Evolutionary conservation across 805 yeast species (phyloP).

Genomic region (Hyphopichia homilentoma): DNA sequence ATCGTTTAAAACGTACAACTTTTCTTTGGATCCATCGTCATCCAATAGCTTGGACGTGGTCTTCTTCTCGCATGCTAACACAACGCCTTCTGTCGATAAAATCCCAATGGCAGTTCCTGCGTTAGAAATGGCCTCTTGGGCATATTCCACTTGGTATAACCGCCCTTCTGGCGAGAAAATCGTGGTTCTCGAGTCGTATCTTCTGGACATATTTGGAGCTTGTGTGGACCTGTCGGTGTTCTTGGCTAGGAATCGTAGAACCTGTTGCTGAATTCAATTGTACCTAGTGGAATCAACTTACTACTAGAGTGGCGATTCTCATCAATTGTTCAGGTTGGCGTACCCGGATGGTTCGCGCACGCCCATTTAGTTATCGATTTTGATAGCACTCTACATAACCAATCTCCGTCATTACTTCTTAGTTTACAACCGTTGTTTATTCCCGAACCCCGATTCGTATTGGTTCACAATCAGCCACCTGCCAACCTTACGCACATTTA

Average conservation of each 20-base stretch:
- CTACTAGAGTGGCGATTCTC: too few species aligned
- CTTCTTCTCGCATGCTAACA: slow-evolving; percentile 94
- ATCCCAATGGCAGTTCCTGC: slow-evolving; percentile 84
- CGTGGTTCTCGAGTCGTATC: slow-evolving; percentile 98
- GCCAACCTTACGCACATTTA: too few species aligned
- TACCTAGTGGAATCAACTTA: too few species aligned
- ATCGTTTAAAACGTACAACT: slow-evolving; percentile 81
- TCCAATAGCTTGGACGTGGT: slow-evolving; percentile 90
- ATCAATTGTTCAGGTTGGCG: too few species aligned
- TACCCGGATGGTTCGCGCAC: too few species aligned
- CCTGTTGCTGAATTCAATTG: slow-evolving; percentile 2
- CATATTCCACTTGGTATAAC: slow-evolving; percentile 95
- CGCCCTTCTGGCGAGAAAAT: slow-evolving; percentile 99
- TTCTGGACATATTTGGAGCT: slow-evolving; percentile 78
- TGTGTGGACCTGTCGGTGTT: slow-evolving; percentile 1
- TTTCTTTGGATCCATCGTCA: slow-evolving; percentile 91
- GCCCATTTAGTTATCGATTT: too few species aligned
- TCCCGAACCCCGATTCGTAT: too few species aligned
- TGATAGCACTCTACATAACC: too few species aligned
- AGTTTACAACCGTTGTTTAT: too few species aligned
- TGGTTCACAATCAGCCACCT: too few species aligned
- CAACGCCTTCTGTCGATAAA: slow-evolving; percentile 80
- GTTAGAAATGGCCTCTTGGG: slow-evolving; percentile 82
- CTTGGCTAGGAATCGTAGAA: background rate
- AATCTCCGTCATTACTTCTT: too few species aligned